A percentile compares a stretch with the other conserved stretches of the same genome.
Conservation (phyloP, 2,329 filamentous ascomycete genomes). For the Blastomyces emzantsi region DNA sequence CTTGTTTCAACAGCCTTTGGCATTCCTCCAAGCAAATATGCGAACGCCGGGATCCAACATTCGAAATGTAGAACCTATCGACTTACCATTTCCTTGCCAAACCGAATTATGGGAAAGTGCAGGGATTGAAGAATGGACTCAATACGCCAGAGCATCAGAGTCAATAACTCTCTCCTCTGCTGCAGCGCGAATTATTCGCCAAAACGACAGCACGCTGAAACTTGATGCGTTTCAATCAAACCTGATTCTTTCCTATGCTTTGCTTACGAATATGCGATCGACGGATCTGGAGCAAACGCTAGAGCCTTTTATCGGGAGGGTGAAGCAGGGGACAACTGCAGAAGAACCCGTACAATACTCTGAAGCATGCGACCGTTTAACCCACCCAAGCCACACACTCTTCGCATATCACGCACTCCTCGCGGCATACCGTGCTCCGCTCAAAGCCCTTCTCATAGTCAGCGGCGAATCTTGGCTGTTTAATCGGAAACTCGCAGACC, state of each 20-base stretch:
- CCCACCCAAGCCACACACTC: conserved; percentile 13
- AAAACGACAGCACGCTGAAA: conserved; percentile 7
- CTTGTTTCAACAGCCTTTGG: conserved; percentile 26
- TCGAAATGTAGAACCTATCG: conserved; percentile 14
- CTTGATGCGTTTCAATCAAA: conserved; percentile 21
- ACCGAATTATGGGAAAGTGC: conserved; percentile 26
- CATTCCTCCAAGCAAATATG: conserved; percentile 21
- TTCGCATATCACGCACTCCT: conserved; percentile 27
- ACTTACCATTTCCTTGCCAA: conserved; percentile 27
- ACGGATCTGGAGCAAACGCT: conserved; percentile 14
- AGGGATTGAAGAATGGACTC: conserved; percentile 23
- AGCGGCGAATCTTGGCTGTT: conserved; percentile 31
- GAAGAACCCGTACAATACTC: background rate
- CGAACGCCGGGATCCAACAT: conserved; percentile 10
- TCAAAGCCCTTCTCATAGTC: conserved; percentile 27
- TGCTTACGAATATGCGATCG: conserved; percentile 12
- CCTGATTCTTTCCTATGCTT: conserved; percentile 19
- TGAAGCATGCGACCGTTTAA: background rate
- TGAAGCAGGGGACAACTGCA: conserved; percentile 6
- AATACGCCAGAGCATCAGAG: conserved; percentile 17
- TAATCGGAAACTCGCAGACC: conserved; percentile 27
- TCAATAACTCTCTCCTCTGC: conserved; percentile 16
- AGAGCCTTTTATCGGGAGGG: conserved; percentile 11
- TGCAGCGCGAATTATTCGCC: conserved; percentile 12
- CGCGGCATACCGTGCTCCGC: conserved; percentile 24